Conservation (phyloP, 208 protist genomes). For the Crithidia expoeki region DNA sequence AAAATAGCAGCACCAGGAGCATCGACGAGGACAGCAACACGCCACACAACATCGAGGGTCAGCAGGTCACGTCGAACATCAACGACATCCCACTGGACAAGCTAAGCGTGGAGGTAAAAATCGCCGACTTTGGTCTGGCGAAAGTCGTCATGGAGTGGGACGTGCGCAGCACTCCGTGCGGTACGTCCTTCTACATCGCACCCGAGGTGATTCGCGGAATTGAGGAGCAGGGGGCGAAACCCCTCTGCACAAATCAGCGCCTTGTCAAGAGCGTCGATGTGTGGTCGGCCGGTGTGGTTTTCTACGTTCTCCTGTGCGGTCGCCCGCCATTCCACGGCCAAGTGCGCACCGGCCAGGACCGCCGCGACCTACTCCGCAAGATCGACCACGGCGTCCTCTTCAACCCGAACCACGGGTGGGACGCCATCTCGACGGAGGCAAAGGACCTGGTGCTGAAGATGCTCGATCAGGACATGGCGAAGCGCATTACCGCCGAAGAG, state of each 20-base stretch:
- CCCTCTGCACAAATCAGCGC: slow-evolving; percentile 75
- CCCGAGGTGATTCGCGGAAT: slow-evolving; percentile 89
- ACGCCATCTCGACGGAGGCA: slow-evolving; percentile 68
- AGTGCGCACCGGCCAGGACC: slow-evolving; percentile 82
- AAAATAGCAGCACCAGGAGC: slow-evolving; percentile 1
- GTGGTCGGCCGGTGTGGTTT: slow-evolving; percentile 86
- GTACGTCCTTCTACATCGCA: slow-evolving; percentile 91
- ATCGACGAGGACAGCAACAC: slow-evolving; percentile 19
- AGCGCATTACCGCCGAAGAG: slow-evolving; percentile 71
- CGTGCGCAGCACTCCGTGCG: slow-evolving; percentile 82
- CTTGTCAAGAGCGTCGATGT: slow-evolving; percentile 89
- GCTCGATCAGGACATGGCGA: slow-evolving; percentile 72
- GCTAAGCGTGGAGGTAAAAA: slow-evolving; percentile 71
- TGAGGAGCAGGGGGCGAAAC: slow-evolving; percentile 79
- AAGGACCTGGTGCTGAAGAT: slow-evolving; percentile 83
- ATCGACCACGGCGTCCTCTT: slow-evolving; percentile 90
- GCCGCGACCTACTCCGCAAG: slow-evolving; percentile 67
- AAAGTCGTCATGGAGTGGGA: slow-evolving; percentile 88
- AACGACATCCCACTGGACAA: slow-evolving; percentile 47
- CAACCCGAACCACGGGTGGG: slow-evolving; percentile 73
- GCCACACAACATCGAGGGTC: neutral
- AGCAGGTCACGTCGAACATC: slow-evolving; percentile 24
- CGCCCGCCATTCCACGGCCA: slow-evolving; percentile 86
- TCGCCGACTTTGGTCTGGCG: slow-evolving; percentile 91
- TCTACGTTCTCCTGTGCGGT: slow-evolving; percentile 86